These are phyloP conservation scores for Blastocladiella britannica DNA, from an alignment of 192 early-diverging fungal species.

Conservation along the genomic window DNA sequence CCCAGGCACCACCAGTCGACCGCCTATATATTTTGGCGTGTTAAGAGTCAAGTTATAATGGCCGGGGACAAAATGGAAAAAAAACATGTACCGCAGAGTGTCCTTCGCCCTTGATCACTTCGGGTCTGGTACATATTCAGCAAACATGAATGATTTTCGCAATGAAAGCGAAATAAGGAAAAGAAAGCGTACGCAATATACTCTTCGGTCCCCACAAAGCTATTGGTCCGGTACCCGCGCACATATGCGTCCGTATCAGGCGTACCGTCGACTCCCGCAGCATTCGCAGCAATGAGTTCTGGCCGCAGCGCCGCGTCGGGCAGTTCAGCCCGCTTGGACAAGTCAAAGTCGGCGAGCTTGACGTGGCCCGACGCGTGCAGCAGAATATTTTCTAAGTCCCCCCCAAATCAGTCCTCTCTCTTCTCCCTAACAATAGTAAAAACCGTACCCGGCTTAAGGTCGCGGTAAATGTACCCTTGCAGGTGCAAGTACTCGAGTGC, in stretches of 20 bases:
- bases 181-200: constrained; percentile 7
- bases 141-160: not conserved
- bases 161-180: not conserved
- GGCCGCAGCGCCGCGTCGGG: constrained; percentile 49
- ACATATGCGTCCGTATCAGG: constrained; percentile 10
- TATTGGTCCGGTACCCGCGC: constrained; percentile 9
- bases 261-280: constrained; percentile 2
- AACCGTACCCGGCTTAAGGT: constrained; percentile 88
- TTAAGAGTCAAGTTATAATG: too few species aligned
- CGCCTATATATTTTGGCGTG: too few species aligned
- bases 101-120: constrained; percentile 17
- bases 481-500: constrained; percentile 92
- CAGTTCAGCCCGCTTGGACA: constrained; percentile 78
- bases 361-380: constrained; percentile 91
- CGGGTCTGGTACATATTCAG: too few species aligned
- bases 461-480: constrained; percentile 91
- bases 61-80: too few species aligned
- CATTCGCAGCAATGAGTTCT: constrained; percentile 10
- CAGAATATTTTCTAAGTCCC: constrained; percentile 52
- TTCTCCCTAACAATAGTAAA: too few species aligned
- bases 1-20: constrained; percentile 99
- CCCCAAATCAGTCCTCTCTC: too few species aligned
- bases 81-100: too few species aligned
- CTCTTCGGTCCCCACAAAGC: constrained; percentile 19
- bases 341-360: constrained; percentile 96